Evolutionary conservation across 2,329 filamentous ascomycete genomes (phyloP).

Genomic region (Aspergillus nomiae): DNA sequence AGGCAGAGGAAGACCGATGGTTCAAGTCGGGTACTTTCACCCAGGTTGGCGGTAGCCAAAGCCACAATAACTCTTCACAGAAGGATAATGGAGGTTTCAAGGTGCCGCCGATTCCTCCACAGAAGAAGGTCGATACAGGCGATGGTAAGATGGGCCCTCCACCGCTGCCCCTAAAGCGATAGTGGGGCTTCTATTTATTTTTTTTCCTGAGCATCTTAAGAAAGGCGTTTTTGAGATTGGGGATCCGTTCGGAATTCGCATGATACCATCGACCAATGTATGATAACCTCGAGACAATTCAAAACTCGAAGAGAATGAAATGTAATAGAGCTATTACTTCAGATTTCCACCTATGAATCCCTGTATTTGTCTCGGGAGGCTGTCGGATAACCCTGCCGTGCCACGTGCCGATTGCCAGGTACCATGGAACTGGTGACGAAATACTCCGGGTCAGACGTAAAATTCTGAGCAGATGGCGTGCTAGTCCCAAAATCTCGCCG

Average conservation of each 20-base stretch:
- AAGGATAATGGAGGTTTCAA: slow-evolving; percentile 71
- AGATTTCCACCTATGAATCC: background rate
- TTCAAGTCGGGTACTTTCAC: slow-evolving; percentile 98
- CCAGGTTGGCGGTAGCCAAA: slow-evolving; percentile 62
- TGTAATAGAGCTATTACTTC: background rate
- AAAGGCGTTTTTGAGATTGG: slow-evolving; percentile 20
- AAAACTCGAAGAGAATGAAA: background rate
- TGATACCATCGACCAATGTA: slow-evolving; percentile 27
- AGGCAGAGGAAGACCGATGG: slow-evolving; percentile 92
- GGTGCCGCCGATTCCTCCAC: slow-evolving; percentile 71
- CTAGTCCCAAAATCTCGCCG: background rate
- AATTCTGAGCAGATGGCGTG: slow-evolving; percentile 1
- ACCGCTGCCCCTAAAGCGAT: slow-evolving; percentile 32
- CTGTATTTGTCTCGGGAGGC: no score
- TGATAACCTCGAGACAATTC: background rate
- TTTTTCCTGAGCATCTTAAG: slow-evolving; percentile 17
- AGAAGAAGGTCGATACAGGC: slow-evolving; percentile 72
- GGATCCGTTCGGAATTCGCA: slow-evolving; percentile 17
- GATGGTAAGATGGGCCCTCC: slow-evolving; percentile 56
- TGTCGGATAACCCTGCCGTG: background rate
- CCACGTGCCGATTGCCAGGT: background rate
- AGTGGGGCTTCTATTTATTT: slow-evolving; percentile 11
- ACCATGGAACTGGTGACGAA: background rate
- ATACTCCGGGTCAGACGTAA: background rate
- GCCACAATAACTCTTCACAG: slow-evolving; percentile 25